Base-by-base conservation (phyloP, 2,329 filamentous ascomycete species). In the Blumeria graminis region DNA sequence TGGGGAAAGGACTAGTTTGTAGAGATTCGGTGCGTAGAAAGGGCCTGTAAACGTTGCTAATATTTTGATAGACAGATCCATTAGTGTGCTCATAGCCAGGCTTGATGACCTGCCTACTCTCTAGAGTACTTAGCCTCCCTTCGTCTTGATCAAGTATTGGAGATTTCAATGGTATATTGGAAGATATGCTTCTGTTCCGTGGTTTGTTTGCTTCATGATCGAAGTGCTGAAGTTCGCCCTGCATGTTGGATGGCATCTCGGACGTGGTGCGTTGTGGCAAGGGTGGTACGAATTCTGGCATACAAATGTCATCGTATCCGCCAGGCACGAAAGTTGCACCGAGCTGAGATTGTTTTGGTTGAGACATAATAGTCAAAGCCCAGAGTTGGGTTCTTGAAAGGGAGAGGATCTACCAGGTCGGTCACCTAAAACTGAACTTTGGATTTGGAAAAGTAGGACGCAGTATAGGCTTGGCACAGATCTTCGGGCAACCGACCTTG, bases 191-290 rank as follows among this genome's bases (percentile, higher is more conserved):
- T 14, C 57, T 59, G 6, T 59, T 62, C 52, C 28, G 46, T 34
- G 66, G 70, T 65, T 70, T 76, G 71, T 69, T 71, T 59, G 84
- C 83, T 72, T 88, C 82, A 59, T 88, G 76, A 74, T 95, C 89
- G 72, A 98, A 80, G 69, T 89, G 82, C 65, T 90, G 85, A 62
- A 98, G 78, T 70, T 86, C 90, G 66, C 94, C 83, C 72, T 94
- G 88, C 79, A 98, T 95, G 71, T 94, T 90, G 70, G 90, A 85
- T 63, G 90, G 87, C 62, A 95, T 88, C 75, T 95, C 88, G 68
- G 87, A 86, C 81, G 90, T 94, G 66, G 93, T 80, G 73, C 87
- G 76, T 71, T 85, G 81, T 60, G 82, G 82, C 63, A 78, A 75
- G 56, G 82, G 82, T 64, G 81, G 81, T 61, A 84, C 75, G 64